phyloP scores from a whole-genome alignment of 2,329 filamentous ascomycete genomes.

The Aspergillus jensenii region DNA sequence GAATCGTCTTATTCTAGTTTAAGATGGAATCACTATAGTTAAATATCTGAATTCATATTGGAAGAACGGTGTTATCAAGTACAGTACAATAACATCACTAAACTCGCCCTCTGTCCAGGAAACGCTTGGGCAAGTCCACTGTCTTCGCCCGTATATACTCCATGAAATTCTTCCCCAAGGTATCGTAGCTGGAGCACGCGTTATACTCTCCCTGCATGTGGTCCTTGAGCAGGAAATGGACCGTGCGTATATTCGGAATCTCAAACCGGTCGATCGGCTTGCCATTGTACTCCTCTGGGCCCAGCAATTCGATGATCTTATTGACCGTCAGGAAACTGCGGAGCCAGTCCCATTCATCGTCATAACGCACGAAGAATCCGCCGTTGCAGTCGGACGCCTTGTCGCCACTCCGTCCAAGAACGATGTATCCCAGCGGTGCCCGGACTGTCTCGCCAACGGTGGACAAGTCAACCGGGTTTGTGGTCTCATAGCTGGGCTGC shows the following conservation, averaged over 20 bases:
- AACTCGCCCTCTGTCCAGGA: neutral
- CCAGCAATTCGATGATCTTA: constrained; percentile 1
- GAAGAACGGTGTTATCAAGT: no score
- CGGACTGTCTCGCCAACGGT: constrained; percentile 3
- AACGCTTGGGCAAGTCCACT: constrained; percentile 3
- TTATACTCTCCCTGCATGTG: constrained; percentile 5
- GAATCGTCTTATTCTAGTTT: no score
- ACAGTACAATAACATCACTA: neutral
- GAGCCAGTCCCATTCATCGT: constrained; percentile 10
- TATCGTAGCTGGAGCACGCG: constrained; percentile 1
- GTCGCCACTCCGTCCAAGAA: constrained; percentile 4
- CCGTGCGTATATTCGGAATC: neutral
- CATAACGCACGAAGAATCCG: constrained; percentile 6
- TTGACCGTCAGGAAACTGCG: neutral
- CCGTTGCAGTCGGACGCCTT: constrained; percentile 5
- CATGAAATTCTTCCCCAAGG: constrained; percentile 6
- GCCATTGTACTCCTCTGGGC: constrained; percentile 2
- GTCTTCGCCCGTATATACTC: constrained; percentile 1
- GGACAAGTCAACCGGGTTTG: neutral
- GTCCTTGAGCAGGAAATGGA: constrained; percentile 1
- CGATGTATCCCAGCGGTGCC: constrained; percentile 5
- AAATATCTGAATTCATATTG: no score
- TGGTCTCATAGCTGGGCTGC: constrained; percentile 5
- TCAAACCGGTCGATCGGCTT: constrained; percentile 6
- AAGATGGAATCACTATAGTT: no score